These are phyloP conservation scores for Cladophialophora exuberans DNA, from an alignment of 2,329 filamentous ascomycete species.

Conservation along the genomic window DNA sequence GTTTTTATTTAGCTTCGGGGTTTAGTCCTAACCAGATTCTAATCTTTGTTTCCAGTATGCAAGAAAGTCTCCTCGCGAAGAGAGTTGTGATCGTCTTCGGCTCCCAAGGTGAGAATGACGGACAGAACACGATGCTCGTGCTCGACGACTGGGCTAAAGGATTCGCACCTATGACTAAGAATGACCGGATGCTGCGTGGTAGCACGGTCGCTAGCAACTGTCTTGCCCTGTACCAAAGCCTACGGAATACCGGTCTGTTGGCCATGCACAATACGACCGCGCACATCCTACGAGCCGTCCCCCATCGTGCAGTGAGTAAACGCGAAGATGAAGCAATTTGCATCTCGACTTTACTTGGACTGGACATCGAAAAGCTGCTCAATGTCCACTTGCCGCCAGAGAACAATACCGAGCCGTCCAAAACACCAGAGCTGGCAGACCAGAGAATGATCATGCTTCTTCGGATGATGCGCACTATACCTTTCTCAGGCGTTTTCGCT, in stretches of 20 bases:
- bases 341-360: neutral
- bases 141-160: neutral
- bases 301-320: neutral
- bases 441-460: neutral
- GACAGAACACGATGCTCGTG: neutral
- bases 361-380: neutral
- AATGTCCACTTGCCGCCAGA: neutral
- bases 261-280: neutral
- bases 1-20: too few species aligned
- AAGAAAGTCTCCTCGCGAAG: neutral
- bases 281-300: neutral
- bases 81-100: neutral
- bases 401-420: neutral
- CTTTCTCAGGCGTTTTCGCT: neutral
- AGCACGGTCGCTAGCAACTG: neutral
- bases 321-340: neutral
- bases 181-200: neutral
- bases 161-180: neutral
- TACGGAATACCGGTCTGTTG: neutral
- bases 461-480: neutral
- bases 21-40: too few species aligned
- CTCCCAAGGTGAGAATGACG: neutral
- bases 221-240: neutral
- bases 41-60: too few species aligned
- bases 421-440: neutral